phyloP scores from a whole-genome alignment of 164 flowering plant species.

The Amborella trichopoda region DNA sequence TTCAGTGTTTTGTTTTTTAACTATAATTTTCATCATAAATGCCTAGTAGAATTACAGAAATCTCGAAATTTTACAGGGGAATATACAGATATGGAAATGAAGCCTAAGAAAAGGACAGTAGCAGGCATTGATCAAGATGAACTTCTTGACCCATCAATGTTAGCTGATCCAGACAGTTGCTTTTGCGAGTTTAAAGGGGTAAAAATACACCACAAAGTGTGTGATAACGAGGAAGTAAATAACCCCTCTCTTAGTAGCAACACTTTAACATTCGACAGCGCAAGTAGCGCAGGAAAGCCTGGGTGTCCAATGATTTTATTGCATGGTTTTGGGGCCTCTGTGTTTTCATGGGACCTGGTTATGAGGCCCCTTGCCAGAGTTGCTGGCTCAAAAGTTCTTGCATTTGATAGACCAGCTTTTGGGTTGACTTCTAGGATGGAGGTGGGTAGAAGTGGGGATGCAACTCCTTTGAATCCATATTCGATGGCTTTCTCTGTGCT shows the following conservation, averaged over 20 bases:
- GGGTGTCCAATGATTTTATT: constrained; percentile 54
- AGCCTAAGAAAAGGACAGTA: constrained; percentile 26
- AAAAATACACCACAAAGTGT: constrained; percentile 69
- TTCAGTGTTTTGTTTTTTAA: background rate
- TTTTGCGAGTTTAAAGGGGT: constrained; percentile 80
- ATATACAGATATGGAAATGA: constrained; percentile 15
- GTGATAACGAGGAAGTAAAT: constrained; percentile 19
- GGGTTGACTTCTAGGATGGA: constrained; percentile 73
- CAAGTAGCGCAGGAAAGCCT: constrained; percentile 9
- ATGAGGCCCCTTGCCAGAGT: constrained; percentile 60
- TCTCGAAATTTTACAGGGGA: constrained; percentile 20
- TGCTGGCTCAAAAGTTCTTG: constrained; percentile 61
- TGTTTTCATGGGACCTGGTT: constrained; percentile 74
- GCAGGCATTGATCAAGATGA: constrained; percentile 93
- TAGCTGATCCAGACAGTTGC: constrained; percentile 87
- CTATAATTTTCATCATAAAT: background rate
- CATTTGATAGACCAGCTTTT: constrained; percentile 98
- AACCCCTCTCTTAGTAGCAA: background rate
- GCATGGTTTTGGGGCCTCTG: constrained; percentile 95
- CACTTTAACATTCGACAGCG: constrained; percentile 12
- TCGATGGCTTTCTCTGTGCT: constrained; percentile 69
- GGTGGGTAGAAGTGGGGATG: constrained; percentile 9
- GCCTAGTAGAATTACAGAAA: background rate
- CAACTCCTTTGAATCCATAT: constrained; percentile 56
- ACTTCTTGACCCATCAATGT: constrained; percentile 41